Percentiles rank a stretch among this genome's conserved stretches.
Conservation (phyloP, 2,329 filamentous ascomycete genomes). For the Aspergillus ibericus region DNA sequence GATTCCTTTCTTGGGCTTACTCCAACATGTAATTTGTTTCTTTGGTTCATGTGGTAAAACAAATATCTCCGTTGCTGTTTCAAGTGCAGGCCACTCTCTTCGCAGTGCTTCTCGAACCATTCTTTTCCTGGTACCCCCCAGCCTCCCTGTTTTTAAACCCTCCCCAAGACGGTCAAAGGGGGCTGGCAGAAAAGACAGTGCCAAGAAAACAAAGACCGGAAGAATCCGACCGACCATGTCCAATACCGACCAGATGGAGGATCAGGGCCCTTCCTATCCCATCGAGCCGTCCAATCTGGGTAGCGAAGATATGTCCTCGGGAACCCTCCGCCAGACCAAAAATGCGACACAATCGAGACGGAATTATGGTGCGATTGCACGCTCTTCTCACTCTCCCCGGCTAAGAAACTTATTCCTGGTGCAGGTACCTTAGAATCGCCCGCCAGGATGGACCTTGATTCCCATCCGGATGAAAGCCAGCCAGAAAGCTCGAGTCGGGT, state of each 20-base stretch:
- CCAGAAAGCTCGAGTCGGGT: constrained; percentile 30
- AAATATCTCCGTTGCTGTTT: constrained; percentile 11
- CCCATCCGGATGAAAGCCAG: constrained; percentile 31
- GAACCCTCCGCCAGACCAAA: constrained; percentile 18
- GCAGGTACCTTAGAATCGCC: constrained; percentile 34
- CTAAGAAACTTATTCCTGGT: constrained; percentile 1
- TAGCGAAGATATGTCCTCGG: constrained; percentile 17
- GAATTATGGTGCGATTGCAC: constrained; percentile 30
- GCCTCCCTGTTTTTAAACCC: constrained; percentile 11
- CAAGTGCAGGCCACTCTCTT: constrained; percentile 20
- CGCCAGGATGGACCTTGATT: constrained; percentile 23
- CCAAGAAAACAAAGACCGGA: neutral
- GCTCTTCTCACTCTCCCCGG: neutral
- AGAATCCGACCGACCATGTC: constrained; percentile 17
- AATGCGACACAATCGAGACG: constrained; percentile 20
- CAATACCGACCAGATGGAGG: constrained; percentile 13
- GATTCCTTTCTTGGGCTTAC: neutral
- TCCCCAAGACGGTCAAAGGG: constrained; percentile 3
- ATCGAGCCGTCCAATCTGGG: constrained; percentile 12
- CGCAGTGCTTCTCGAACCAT: constrained; percentile 4
- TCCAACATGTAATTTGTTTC: constrained; percentile 15
- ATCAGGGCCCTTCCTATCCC: constrained; percentile 9
- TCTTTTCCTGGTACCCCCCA: constrained; percentile 8
- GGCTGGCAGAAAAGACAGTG: neutral
- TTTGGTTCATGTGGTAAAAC: constrained; percentile 1